Percentiles rank a stretch among this genome's conserved stretches.
Evolutionary conservation across 495 filamentous ascomycete genomes (phyloP).

Genomic region (Aspergillus wentii): DNA sequence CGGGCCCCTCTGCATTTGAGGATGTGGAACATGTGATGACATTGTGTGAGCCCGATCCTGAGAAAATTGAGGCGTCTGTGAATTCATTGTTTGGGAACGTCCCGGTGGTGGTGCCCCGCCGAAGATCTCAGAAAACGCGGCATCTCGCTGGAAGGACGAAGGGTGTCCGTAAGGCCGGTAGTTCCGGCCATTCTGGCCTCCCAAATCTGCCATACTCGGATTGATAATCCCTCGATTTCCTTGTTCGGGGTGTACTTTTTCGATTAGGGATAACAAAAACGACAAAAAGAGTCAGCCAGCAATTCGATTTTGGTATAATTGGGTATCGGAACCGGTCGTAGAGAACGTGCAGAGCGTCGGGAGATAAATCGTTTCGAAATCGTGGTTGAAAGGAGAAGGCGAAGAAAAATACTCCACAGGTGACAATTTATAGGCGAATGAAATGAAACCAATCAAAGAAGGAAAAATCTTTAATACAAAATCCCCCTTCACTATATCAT

Average conservation of each 20-base stretch:
- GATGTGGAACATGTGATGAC: constrained; percentile 58
- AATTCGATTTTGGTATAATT: constrained; percentile 3
- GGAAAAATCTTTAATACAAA: constrained; percentile 10
- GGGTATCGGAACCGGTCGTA: constrained; percentile 34
- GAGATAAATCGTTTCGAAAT: constrained; percentile 30
- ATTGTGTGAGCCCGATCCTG: constrained; percentile 81
- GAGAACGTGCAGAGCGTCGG: constrained; percentile 37
- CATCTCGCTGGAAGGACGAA: constrained; percentile 78
- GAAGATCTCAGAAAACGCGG: constrained; percentile 95
- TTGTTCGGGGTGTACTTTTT: too few relatives aligned
- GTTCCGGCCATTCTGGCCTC: constrained; percentile 65
- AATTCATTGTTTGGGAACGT: constrained; percentile 82
- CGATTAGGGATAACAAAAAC: constrained; percentile 3
- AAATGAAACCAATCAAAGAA: constrained; percentile 11
- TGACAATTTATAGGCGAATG: constrained; percentile 13
- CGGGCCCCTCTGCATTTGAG: constrained; percentile 39
- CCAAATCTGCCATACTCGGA: constrained; percentile 75
- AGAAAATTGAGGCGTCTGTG: constrained; percentile 52
- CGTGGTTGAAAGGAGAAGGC: constrained; percentile 25
- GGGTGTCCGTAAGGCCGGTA: constrained; percentile 66
- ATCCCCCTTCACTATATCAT: constrained; percentile 27
- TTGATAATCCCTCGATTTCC: constrained; percentile 5
- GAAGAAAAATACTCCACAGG: constrained; percentile 16
- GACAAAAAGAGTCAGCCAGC: not conserved
- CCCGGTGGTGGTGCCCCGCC: constrained; percentile 82